Evolutionary conservation across 305 asterid species (phyloP).

Genomic region (Solanum hybrid): DNA sequence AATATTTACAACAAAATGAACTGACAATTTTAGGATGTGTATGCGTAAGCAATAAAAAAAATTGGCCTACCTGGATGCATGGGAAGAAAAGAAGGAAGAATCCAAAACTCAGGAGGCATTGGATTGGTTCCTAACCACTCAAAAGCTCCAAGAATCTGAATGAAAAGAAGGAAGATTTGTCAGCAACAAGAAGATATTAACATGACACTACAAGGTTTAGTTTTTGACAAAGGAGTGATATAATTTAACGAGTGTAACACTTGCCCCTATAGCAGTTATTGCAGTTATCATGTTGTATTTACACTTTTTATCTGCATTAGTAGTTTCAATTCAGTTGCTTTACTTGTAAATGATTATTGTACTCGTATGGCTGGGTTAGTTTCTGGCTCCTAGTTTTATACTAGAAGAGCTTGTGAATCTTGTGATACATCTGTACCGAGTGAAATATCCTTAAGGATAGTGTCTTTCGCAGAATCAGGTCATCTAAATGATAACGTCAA

Average conservation of each 20-base stretch:
- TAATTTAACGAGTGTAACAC: neutral
- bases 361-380: neutral
- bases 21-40: neutral
- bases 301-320: neutral
- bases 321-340: neutral
- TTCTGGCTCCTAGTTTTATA: neutral
- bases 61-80: slow-evolving; percentile 73
- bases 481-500: neutral
- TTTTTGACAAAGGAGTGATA: neutral
- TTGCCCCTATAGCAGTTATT: neutral
- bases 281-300: neutral
- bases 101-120: slow-evolving; percentile 93
- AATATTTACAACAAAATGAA: slow-evolving; percentile 1
- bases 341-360: neutral
- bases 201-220: neutral
- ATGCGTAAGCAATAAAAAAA: neutral
- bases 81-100: slow-evolving; percentile 84
- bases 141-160: slow-evolving; percentile 64
- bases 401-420: neutral
- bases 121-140: slow-evolving; percentile 90
- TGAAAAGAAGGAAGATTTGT: neutral
- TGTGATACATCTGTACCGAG: neutral
- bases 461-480: neutral
- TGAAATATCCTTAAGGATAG: neutral
- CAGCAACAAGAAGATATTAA: slow-evolving; percentile 16